Conservation (phyloP, 768 basidiomycete genomes). For the Mrakia blollopis region DNA sequence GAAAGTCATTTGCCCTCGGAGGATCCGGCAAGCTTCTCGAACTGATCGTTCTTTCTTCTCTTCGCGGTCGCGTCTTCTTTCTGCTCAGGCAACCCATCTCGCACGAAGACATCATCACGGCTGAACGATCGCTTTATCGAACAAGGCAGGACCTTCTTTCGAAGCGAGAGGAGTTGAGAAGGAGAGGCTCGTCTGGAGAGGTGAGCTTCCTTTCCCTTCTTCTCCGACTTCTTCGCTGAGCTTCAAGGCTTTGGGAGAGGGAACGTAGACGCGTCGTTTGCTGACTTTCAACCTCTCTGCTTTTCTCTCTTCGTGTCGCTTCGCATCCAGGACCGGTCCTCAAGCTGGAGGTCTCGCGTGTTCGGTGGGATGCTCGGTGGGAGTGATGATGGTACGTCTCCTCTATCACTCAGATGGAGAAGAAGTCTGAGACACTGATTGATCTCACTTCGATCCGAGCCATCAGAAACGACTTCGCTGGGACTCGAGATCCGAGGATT, state of each 20-base stretch:
- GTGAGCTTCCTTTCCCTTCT: neutral
- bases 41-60: neutral
- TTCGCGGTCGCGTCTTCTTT: no score
- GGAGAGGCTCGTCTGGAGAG: neutral
- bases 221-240: neutral
- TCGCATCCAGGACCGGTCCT: neutral
- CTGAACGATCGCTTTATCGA: constrained; percentile 28
- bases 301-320: neutral
- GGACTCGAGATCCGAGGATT: constrained; percentile 15
- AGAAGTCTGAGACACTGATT: no score
- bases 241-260: neutral
- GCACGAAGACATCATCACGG: constrained; percentile 17
- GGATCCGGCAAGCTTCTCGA: neutral
- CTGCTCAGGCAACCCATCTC: constrained; percentile 24
- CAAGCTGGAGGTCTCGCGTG: constrained; percentile 4
- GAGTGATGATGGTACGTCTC: constrained; percentile 5
- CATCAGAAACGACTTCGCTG: neutral
- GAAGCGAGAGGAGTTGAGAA: constrained; percentile 23
- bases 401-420: no score
- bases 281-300: neutral
- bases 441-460: neutral
- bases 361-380: constrained; percentile 11
- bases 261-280: neutral
- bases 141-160: constrained; percentile 16
- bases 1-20: neutral